Evolutionary conservation across 2,329 filamentous ascomycete genomes (phyloP), one percentile per base, ranked within the genome.

Genomic region (Sphaceloma murrayae): DNA sequence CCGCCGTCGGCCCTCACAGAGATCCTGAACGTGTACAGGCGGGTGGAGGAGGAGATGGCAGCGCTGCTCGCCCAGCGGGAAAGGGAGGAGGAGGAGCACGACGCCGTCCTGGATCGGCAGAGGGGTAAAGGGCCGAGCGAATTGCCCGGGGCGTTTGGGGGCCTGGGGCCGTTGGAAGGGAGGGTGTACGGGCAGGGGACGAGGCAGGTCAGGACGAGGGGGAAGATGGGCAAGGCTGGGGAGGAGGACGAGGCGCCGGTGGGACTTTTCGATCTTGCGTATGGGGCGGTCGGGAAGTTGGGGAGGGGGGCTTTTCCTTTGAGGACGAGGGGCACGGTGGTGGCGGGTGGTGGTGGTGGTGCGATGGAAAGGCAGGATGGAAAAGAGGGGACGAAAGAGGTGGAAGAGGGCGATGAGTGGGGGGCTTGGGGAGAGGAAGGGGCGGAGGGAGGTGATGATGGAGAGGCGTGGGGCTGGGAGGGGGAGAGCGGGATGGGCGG

Each of bases 41-140:
- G 81, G 33, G 87, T 82, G 51, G 85, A 93, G 56, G 80, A 85
- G 54, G 82, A 89, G 57, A 75, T 85, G 40, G 79, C 80, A 40
- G 70, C 72, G 0, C 70, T 82, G 2, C 68, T 85, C 10, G 73
- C 73, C 39, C 73, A 78, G 24, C 83, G 89, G 54, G 74, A 75
- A 3, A 76, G 74, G 45, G 74, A 74, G 31, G 84, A 86, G 55
- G 67, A 72, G n/a, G 77, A 75, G 2, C 86, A 82, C 72, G 80
- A 86, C 55, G 72, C 30, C 6, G 19, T 34, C 2, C 31, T 45
- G 11, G 31, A 36, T 22, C 31, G 31, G 8, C 29, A 77, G 9
- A 70, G 80, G 73, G 4, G 29, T 13, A n/a, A 18, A 22, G 1
- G 78, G 85, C 52, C 68, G 71, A 46, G 60, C 57, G 13, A 40